Base-by-base conservation (phyloP, 306 rosid genomes). In the Trichosanthes truncata region DNA sequence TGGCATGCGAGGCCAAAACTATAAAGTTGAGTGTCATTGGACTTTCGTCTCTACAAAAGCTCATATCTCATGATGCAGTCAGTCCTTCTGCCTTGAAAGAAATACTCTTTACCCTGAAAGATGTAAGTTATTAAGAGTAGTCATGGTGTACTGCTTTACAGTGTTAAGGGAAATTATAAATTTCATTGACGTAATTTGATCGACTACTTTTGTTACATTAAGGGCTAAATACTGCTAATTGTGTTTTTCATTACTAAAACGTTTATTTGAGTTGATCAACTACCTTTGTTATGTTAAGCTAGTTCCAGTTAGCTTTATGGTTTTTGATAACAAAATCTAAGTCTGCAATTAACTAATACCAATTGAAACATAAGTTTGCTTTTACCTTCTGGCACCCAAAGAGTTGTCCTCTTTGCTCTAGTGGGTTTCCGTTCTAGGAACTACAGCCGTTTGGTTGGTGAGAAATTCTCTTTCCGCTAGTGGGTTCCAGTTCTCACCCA, bases 21-120 rank as follows among this genome's bases (percentile, higher is more conserved):
- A 87, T 94, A 60, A 95, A 92, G 86, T 87, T 92, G 85, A 95
- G 98, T 84, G 89, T 92, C 73, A 89, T 92, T 84, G 97, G 97
- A 73, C 98, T 95, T 71, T 95, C 98, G 0, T 95, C 97, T 83
- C 85, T 95, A 76, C 98, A 95, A 80, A 92, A 95, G 86, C 87
- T 95, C 53, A 92, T 95, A 81, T 89, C 98, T 40, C 98, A 95
- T 61, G 97, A 95, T 63, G 97, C 97, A 11, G 97, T 95, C 82
- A 85, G 89, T 85, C 87, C 89, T 62, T 91, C 95, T 2, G 97
- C 95, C 48, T 84, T 90, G 82, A 89, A 86, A 67, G 97, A 88
- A 84, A 92, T 95, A 84, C 86, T 92, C 69, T 80, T 87, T n/a
- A 92, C 97, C 26, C 86, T 94, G 83, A 94, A 94, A 87, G 89